Conservation (phyloP, 495 filamentous ascomycete genomes). For the Pyronema domesticum region DNA sequence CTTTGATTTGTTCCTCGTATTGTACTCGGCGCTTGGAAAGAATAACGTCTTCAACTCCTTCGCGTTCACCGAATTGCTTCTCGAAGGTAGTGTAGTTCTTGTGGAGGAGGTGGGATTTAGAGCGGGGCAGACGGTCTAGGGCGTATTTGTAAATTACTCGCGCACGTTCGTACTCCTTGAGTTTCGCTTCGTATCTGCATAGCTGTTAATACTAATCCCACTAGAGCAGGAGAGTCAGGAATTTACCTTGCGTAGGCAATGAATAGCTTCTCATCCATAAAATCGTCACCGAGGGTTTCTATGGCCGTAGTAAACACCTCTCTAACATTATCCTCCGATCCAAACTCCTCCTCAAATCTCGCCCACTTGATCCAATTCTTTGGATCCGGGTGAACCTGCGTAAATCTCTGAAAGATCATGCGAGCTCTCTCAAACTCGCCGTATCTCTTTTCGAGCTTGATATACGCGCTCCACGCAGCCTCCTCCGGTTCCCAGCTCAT, state of each 20-base stretch:
- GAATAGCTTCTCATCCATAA: conserved; percentile 91
- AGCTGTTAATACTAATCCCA: neutral
- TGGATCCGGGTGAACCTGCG: conserved; percentile 83
- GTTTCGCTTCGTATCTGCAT: conserved; percentile 59
- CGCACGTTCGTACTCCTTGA: conserved; percentile 91
- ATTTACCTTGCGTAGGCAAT: conserved; percentile 58
- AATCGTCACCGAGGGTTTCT: conserved; percentile 81
- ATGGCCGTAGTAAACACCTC: conserved; percentile 84
- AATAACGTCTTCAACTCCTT: conserved; percentile 90
- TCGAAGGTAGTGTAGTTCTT: conserved; percentile 93
- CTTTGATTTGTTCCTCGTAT: conserved; percentile 83
- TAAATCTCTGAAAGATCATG: conserved; percentile 76
- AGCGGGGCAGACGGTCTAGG: conserved; percentile 74
- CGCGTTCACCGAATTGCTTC: conserved; percentile 88
- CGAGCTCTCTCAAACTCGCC: conserved; percentile 72
- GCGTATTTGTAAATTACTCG: conserved; percentile 94
- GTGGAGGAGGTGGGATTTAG: conserved; percentile 68
- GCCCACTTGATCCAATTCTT: conserved; percentile 99
- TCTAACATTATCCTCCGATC: conserved; percentile 73
- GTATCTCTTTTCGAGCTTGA: conserved; percentile 92
- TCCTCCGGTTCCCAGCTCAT: conserved; percentile 97
- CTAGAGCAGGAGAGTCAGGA: neutral
- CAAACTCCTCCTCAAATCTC: conserved; percentile 87
- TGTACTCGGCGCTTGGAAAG: conserved; percentile 83
- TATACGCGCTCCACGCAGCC: conserved; percentile 85